Evolutionary conservation across 371 early-diverging fungal species (phyloP).

Genomic region (Rhizopus microsporus): DNA sequence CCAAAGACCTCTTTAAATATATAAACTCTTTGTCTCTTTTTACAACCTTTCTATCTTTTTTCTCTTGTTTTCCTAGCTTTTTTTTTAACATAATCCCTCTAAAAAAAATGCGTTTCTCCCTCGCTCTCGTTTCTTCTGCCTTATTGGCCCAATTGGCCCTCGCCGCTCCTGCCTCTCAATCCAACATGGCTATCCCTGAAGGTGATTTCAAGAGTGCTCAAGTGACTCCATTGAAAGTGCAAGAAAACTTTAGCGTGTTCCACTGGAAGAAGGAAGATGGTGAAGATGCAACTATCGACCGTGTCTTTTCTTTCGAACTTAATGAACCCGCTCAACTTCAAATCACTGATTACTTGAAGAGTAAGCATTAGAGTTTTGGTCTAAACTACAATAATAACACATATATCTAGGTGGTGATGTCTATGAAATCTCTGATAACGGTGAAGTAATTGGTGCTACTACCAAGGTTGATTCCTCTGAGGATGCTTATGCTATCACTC

Average conservation of each 20-base stretch:
- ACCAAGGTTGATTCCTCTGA: slow-evolving; percentile 17
- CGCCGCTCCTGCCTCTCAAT: slow-evolving; percentile 24
- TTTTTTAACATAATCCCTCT: not conserved
- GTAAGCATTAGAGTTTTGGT: slow-evolving; percentile 13
- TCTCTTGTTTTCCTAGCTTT: not conserved
- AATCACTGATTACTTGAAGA: slow-evolving; percentile 34
- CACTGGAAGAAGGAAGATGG: slow-evolving; percentile 28
- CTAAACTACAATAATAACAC: not conserved
- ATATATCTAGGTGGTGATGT: slow-evolving; percentile 31
- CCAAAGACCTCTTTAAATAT: slow-evolving; percentile 1
- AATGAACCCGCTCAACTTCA: slow-evolving; percentile 33
- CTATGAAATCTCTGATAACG: slow-evolving; percentile 36
- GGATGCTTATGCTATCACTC: slow-evolving; percentile 21
- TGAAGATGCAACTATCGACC: slow-evolving; percentile 19
- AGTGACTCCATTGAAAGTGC: slow-evolving; percentile 11
- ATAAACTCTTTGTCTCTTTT: slow-evolving; percentile 2
- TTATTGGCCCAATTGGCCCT: slow-evolving; percentile 31
- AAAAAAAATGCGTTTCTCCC: slow-evolving; percentile 33
- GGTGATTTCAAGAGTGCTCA: slow-evolving; percentile 1
- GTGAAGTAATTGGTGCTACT: slow-evolving; percentile 26
- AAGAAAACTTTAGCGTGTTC: slow-evolving; percentile 30
- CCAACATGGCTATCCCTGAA: slow-evolving; percentile 26
- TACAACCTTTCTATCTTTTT: not conserved
- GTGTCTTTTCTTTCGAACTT: slow-evolving; percentile 29
- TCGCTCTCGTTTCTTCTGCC: slow-evolving; percentile 32